Base-by-base conservation (phyloP, 768 basidiomycete species). In the Boletellus ananas region DNA sequence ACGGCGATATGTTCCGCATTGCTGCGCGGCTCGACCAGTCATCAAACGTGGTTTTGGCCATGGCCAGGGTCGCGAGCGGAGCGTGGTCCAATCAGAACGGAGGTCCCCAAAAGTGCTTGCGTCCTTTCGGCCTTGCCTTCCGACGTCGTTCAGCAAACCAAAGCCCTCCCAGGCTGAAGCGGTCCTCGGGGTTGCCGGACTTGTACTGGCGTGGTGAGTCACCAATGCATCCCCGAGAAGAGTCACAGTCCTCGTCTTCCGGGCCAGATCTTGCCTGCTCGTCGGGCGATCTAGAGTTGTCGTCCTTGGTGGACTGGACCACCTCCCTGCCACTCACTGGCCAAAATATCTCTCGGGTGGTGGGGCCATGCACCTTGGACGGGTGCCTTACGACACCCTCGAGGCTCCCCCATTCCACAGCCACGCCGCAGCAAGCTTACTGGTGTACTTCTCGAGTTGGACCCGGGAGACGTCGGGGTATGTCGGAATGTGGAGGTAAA, bases 381-480 rank as follows among this genome's bases (percentile, higher is more conserved):
- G n/a, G 11, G 47, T 49, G 13, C 54, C 61, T 57, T 51, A 40
- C 20, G 52, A 45, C 29, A 33, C 49, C 61, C 60, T 48, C 50
- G 49, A 54, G 60, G 60, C 46, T 7, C 35, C 52, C 59, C 50
- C 46, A 43, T 51, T 50, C 51, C 61, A 63, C 43, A 25, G 61
- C 61, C 61, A 62, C 62, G 35, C 37, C 34, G 35, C 51, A 52
- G 18, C 51, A 50, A 47, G 27, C 29, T 42, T 35, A 29, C 17
- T 35, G 44, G 47, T 47, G 47, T 49, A 50, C 49, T 52, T 51
- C 47, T 55, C 42, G 47, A 49, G 41, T 23, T 43, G 36, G 45
- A 23, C 35, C 35, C 55, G 62, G 58, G 48, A 17, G 16, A 1
- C 40, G 13, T 47, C 61, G 61, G 60, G 21, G 34, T 18, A 23